Conservation (phyloP, 2,329 filamentous ascomycete genomes). For the Aotearoamyces nothofagi region DNA sequence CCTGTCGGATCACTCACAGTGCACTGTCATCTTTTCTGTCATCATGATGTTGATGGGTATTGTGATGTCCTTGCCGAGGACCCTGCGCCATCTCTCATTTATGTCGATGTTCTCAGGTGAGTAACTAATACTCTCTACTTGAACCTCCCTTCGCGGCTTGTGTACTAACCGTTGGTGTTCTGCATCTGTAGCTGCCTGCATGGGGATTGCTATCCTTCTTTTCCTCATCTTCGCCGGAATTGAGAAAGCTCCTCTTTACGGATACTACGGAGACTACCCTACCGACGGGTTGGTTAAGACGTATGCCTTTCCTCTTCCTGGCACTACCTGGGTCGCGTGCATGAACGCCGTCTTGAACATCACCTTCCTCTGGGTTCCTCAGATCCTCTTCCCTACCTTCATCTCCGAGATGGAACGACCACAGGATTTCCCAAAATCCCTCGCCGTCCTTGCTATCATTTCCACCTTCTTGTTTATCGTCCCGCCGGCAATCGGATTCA, state of each 20-base stretch:
- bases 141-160: conserved; percentile 1
- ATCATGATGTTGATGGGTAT: conserved; percentile 30
- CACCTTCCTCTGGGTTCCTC: conserved; percentile 33
- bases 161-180: conserved; percentile 2
- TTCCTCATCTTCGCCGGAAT: conserved; percentile 33
- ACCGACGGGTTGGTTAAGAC: conserved; percentile 26
- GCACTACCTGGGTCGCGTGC: conserved; percentile 29
- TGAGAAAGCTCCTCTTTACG: conserved; percentile 26
- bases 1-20: conserved; percentile 29
- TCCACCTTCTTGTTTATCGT: conserved; percentile 32
- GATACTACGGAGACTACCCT: conserved; percentile 30
- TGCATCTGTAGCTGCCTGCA: conserved; percentile 22
- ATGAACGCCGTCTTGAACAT: conserved; percentile 34
- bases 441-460: conserved; percentile 28
- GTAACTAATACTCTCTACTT: conserved; percentile 2
- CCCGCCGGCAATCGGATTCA: conserved; percentile 31
- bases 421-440: conserved; percentile 33
- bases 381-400: conserved; percentile 35
- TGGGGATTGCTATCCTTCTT: conserved; percentile 31
- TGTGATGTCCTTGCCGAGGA: conserved; percentile 28
- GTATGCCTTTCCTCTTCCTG: conserved; percentile 29
- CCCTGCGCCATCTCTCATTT: conserved; percentile 30
- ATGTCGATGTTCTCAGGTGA: conserved; percentile 31
- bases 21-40: conserved; percentile 31
- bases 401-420: conserved; percentile 33